Percentiles rank a stretch among this genome's conserved stretches.
phyloP scores from a whole-genome alignment of 352 stramenopile species.

The Pythium guiyangense region DNA sequence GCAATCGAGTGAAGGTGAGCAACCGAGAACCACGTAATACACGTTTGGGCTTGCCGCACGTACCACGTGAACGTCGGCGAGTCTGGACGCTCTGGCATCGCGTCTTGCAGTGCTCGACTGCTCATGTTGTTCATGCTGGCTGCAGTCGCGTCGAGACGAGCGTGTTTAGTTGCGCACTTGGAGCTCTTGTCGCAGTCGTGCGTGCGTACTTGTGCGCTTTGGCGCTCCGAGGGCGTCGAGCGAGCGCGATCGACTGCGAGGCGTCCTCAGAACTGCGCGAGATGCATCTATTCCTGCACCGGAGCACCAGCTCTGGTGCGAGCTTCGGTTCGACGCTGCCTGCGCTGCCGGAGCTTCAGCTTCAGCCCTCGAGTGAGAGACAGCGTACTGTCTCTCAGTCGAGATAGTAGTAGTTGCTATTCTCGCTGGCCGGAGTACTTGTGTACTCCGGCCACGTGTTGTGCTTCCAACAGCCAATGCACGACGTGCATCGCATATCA shows the following conservation, averaged over 20 bases:
- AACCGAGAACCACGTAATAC: neutral
- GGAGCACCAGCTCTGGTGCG: neutral
- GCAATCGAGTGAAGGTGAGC: neutral
- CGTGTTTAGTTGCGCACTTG: neutral
- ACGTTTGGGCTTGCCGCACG: neutral
- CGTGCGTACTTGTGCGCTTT: neutral
- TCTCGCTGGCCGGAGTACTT: too few species aligned
- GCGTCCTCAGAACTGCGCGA: neutral
- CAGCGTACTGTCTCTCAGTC: too few species aligned
- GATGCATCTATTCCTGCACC: neutral
- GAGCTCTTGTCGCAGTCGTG: neutral
- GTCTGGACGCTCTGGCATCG: constrained; percentile 24
- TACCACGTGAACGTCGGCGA: constrained; percentile 73
- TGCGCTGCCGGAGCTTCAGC: too few species aligned
- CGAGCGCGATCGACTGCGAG: neutral
- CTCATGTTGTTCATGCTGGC: neutral
- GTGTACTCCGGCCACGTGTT: too few species aligned
- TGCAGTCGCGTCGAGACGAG: neutral
- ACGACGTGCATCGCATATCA: too few species aligned
- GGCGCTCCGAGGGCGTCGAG: too few species aligned
- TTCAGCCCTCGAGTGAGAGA: too few species aligned
- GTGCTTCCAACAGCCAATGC: too few species aligned
- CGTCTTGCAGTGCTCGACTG: constrained; percentile 5
- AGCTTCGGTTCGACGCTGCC: neutral
- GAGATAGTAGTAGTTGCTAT: too few species aligned